Conservation (phyloP, 139 green algal species). For the Chlorella sp. region DNA sequence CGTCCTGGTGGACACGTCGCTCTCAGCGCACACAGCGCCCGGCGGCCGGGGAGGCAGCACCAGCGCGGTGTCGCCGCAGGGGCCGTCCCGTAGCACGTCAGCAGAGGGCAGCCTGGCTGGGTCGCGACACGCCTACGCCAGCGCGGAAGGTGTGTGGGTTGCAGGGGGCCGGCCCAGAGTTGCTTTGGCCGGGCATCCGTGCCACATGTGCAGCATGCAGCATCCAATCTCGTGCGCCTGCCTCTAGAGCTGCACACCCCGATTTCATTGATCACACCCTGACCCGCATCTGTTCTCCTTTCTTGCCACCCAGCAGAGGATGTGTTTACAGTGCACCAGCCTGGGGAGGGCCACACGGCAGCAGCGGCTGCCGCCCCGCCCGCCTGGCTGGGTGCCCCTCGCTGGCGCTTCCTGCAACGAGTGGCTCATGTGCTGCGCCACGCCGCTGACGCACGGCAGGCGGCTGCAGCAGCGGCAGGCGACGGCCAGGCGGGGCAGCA, state of each 20-base stretch:
- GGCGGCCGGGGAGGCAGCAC: conserved; percentile 13
- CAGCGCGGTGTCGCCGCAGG: background rate
- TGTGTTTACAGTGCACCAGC: background rate
- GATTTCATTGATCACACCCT: too few relatives aligned
- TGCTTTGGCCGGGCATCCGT: too few relatives aligned
- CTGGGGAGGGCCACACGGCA: background rate
- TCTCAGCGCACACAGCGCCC: conserved; percentile 24
- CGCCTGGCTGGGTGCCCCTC: background rate
- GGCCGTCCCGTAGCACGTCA: background rate
- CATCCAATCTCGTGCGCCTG: too few relatives aligned
- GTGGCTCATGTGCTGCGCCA: background rate
- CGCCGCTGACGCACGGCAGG: background rate
- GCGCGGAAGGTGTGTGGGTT: background rate
- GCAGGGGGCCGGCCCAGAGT: too few relatives aligned
- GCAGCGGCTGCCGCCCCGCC: conserved; percentile 5
- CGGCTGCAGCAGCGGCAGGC: background rate
- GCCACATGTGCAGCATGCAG: too few relatives aligned
- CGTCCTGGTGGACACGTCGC: conserved; percentile 19
- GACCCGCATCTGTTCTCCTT: background rate
- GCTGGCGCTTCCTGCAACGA: background rate
- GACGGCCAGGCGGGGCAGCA: background rate
- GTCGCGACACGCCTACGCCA: background rate
- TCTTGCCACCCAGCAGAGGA: background rate
- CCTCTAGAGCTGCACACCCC: too few relatives aligned
- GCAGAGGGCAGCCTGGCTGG: conserved; percentile 9